These are phyloP conservation scores for Aureobasidium lini DNA, from an alignment of 2,329 filamentous ascomycete species.

Conservation along the genomic window DNA sequence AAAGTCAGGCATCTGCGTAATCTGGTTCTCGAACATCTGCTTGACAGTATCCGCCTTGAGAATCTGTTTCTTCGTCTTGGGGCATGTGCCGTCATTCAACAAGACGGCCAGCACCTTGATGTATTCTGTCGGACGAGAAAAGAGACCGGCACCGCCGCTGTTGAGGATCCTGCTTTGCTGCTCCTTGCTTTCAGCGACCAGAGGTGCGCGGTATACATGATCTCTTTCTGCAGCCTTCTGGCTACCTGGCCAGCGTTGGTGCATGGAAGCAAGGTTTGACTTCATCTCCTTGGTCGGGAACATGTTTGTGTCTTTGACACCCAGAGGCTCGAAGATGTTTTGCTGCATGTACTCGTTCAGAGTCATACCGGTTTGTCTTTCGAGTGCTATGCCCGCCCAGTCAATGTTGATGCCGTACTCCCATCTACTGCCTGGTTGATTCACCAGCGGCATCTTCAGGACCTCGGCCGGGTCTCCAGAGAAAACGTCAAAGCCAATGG, in stretches of 20 bases:
- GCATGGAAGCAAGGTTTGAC: slow-evolving; percentile 49
- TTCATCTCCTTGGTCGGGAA: slow-evolving; percentile 50
- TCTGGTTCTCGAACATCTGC: slow-evolving; percentile 55
- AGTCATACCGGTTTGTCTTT: slow-evolving; percentile 35
- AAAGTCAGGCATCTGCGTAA: slow-evolving; percentile 29
- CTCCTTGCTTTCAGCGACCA: slow-evolving; percentile 38
- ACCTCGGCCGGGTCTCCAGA: slow-evolving; percentile 47
- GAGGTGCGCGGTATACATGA: slow-evolving; percentile 43
- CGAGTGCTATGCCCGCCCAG: slow-evolving; percentile 43
- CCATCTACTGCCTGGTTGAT: slow-evolving; percentile 57
- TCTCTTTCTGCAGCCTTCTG: slow-evolving; percentile 35
- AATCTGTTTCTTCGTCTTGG: slow-evolving; percentile 48
- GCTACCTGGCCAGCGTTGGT: slow-evolving; percentile 40
- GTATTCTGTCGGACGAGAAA: slow-evolving; percentile 53
- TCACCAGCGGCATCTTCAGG: slow-evolving; percentile 43
- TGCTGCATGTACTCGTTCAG: slow-evolving; percentile 41
- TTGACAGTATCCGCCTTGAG: slow-evolving; percentile 52
- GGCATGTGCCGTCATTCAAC: slow-evolving; percentile 56
- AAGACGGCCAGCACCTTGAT: slow-evolving; percentile 53
- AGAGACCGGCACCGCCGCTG: slow-evolving; percentile 56
- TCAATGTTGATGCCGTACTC: slow-evolving; percentile 44
- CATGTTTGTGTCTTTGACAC: slow-evolving; percentile 48
- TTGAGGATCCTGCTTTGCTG: slow-evolving; percentile 45
- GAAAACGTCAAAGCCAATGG: slow-evolving; percentile 51
- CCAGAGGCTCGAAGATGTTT: slow-evolving; percentile 40